Conservation (phyloP, 192 early-diverging fungal species). For the Backusella mclennaniae region DNA sequence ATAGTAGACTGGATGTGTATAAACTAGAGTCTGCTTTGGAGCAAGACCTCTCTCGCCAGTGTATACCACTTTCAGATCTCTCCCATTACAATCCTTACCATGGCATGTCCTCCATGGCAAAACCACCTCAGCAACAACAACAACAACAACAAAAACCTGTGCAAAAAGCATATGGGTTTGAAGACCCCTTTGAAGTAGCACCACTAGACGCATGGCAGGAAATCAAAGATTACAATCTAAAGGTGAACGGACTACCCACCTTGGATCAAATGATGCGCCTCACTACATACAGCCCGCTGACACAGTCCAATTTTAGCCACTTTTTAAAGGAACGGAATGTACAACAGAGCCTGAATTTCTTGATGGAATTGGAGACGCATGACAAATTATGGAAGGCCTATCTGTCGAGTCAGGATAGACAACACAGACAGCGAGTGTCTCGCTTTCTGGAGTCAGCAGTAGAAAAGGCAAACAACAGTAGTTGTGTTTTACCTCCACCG, state of each 20-base stretch:
- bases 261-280: conserved; percentile 35
- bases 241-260: conserved; percentile 37
- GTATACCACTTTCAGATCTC: conserved; percentile 23
- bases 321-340: conserved; percentile 32
- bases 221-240: conserved; percentile 39
- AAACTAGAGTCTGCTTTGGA: conserved; percentile 17
- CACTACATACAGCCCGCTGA: conserved; percentile 29
- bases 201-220: conserved; percentile 39
- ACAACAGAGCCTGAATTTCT: conserved; percentile 42
- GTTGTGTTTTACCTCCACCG: background rate
- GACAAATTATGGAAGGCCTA: conserved; percentile 36
- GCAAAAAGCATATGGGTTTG: conserved; percentile 23
- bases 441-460: conserved; percentile 2
- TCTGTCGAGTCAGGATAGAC: conserved; percentile 11
- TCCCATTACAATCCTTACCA: conserved; percentile 20
- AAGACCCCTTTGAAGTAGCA: conserved; percentile 31
- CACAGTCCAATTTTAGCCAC: conserved; percentile 36
- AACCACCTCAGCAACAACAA: background rate
- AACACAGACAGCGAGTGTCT: conserved; percentile 2
- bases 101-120: background rate
- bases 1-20: conserved; percentile 20
- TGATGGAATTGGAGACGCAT: conserved; percentile 43
- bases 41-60: conserved; percentile 19
- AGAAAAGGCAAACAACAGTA: background rate
- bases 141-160: background rate